Evolutionary conservation across 2,329 filamentous ascomycete species (phyloP).

Genomic region (Cladobotryum mycophilum): DNA sequence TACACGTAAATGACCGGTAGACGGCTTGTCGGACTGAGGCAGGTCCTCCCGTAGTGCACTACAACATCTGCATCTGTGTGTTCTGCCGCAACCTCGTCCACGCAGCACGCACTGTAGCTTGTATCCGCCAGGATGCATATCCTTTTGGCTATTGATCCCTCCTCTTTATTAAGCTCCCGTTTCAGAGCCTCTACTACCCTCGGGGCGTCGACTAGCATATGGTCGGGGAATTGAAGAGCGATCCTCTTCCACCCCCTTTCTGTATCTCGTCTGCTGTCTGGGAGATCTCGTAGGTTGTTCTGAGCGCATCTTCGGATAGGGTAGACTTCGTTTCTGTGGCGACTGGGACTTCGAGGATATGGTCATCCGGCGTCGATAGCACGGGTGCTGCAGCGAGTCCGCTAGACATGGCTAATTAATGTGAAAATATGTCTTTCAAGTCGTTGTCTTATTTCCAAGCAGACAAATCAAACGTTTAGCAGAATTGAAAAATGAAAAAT

Average conservation of each 20-base stretch:
- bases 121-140: conserved; percentile 91
- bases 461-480: background rate
- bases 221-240: conserved; percentile 92
- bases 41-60: conserved; percentile 89
- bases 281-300: conserved; percentile 74
- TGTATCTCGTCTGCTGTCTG: conserved; percentile 73
- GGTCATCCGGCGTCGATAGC: conserved; percentile 58
- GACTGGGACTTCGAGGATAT: conserved; percentile 49
- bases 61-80: conserved; percentile 87
- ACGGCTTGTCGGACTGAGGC: conserved; percentile 80
- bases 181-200: conserved; percentile 60
- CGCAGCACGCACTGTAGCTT: conserved; percentile 93
- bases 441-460: background rate
- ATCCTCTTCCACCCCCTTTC: conserved; percentile 66
- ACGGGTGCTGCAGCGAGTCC: conserved; percentile 50
- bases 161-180: conserved; percentile 19
- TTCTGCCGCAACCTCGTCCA: conserved; percentile 93
- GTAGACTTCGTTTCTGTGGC: conserved; percentile 26
- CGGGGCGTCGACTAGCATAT: conserved; percentile 82
- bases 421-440: background rate
- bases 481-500: background rate
- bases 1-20: conserved; percentile 89
- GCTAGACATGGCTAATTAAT: conserved; percentile 32
- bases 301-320: conserved; percentile 60
- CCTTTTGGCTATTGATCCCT: conserved; percentile 20